A percentile compares a stretch with the other conserved stretches of the same genome.
Conservation (phyloP, 306 rosid species). For the Citrullus amarus region DNA sequence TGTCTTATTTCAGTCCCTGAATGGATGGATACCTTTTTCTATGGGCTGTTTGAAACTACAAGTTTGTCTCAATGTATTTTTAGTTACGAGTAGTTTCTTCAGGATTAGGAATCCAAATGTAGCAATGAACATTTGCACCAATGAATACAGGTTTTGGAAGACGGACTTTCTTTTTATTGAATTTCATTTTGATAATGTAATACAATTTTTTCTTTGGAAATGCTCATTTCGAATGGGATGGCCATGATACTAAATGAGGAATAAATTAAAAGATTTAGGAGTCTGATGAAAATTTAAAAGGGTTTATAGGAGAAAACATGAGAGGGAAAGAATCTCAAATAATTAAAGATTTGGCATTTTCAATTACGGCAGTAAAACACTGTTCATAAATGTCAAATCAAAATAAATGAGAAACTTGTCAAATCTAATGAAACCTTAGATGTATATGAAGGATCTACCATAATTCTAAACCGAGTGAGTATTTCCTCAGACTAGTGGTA, state of each 20-base stretch:
- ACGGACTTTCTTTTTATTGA: neutral
- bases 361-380: neutral
- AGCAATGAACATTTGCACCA: neutral
- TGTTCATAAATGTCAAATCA: neutral
- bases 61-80: neutral
- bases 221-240: neutral
- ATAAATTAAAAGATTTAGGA: neutral
- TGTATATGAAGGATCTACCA: neutral
- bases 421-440: neutral
- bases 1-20: neutral
- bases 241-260: neutral
- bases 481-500: neutral
- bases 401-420: neutral
- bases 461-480: neutral
- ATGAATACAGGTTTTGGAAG: neutral
- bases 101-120: neutral
- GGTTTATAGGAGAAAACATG: neutral
- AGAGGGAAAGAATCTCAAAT: neutral
- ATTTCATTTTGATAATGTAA: neutral
- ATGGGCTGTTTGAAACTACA: neutral
- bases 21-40: neutral
- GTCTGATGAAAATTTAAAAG: neutral
- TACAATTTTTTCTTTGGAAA: neutral
- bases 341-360: neutral
- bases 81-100: neutral